These are phyloP conservation scores for Mucor irregularis DNA, from an alignment of 371 early-diverging fungal species.

Conservation along the genomic window DNA sequence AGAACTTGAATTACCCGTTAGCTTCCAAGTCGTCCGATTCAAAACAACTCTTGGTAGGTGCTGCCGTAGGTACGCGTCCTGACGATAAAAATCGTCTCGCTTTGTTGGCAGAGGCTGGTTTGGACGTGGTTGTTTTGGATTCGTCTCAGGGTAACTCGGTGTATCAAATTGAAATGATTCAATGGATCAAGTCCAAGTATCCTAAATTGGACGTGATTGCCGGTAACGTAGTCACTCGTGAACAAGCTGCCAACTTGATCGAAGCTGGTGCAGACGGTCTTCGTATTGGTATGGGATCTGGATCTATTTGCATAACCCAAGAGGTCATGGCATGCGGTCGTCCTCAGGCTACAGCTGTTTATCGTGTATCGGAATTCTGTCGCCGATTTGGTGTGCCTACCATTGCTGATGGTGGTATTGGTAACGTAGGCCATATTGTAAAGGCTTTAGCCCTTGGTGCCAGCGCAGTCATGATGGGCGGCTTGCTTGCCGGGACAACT, in stretches of 20 bases:
- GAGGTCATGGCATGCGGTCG: conserved; percentile 98
- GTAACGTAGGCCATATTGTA: conserved; percentile 95
- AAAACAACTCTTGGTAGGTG: conserved; percentile 91
- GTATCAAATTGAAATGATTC: conserved; percentile 95
- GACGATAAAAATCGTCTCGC: conserved; percentile 85
- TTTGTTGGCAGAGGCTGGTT: conserved; percentile 88
- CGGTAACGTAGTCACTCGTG: conserved; percentile 95
- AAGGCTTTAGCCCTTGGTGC: conserved; percentile 96
- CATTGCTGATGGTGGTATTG: conserved; percentile 96
- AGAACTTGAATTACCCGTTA: conserved; percentile 92
- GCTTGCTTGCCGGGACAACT: conserved; percentile 92
- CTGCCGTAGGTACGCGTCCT: conserved; percentile 90
- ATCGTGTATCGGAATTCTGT: conserved; percentile 90
- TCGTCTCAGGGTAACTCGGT: conserved; percentile 94
- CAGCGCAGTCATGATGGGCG: conserved; percentile 97
- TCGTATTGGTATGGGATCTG: conserved; percentile 96
- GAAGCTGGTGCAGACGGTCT: conserved; percentile 95
- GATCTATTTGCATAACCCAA: conserved; percentile 97
- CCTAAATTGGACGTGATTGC: conserved; percentile 86
- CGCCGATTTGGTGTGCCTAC: conserved; percentile 92
- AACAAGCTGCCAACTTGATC: conserved; percentile 91
- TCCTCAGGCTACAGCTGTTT: conserved; percentile 96
- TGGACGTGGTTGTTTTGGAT: conserved; percentile 93
- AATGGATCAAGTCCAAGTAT: conserved; percentile 85
- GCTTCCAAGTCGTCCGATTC: conserved; percentile 81